Percentiles rank a stretch among this genome's conserved stretches.
phyloP scores from a whole-genome alignment of 768 basidiomycete species.

The Epithele typhae region DNA sequence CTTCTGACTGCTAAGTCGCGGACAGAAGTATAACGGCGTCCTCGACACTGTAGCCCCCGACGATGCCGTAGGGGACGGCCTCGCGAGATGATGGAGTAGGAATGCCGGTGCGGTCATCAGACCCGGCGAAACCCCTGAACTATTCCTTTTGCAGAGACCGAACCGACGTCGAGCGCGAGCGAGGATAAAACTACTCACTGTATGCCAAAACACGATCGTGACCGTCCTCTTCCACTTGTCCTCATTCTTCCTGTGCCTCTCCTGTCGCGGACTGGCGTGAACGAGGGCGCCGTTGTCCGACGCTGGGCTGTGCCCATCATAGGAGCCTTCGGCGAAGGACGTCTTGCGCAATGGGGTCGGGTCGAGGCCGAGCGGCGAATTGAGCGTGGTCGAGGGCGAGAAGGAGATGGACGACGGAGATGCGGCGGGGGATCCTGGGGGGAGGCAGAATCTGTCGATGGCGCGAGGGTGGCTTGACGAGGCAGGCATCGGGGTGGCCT shows the following conservation, averaged over 20 bases:
- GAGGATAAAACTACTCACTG: slow-evolving; percentile 32
- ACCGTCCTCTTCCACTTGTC: slow-evolving; percentile 47
- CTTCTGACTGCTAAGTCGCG: too few species aligned
- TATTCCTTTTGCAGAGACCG: too few species aligned
- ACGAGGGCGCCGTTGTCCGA: neutral
- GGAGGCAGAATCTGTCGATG: neutral
- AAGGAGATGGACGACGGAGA: neutral
- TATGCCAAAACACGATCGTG: slow-evolving; percentile 69
- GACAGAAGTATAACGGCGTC: too few species aligned
- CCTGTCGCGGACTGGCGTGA: neutral
- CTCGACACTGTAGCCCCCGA: too few species aligned
- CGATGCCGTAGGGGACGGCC: too few species aligned
- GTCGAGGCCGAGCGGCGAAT: neutral
- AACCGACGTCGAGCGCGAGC: too few species aligned
- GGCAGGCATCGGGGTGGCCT: neutral
- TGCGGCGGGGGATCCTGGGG: neutral
- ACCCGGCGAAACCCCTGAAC: too few species aligned
- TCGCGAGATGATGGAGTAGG: too few species aligned
- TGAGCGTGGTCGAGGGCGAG: neutral
- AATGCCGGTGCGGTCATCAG: too few species aligned
- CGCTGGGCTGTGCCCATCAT: neutral
- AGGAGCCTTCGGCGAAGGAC: neutral
- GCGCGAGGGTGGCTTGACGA: neutral
- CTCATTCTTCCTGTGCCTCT: slow-evolving; percentile 18
- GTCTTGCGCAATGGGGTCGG: neutral